Conservation (phyloP, 2,329 filamentous ascomycete genomes). For the Trichoderma sp. region DNA sequence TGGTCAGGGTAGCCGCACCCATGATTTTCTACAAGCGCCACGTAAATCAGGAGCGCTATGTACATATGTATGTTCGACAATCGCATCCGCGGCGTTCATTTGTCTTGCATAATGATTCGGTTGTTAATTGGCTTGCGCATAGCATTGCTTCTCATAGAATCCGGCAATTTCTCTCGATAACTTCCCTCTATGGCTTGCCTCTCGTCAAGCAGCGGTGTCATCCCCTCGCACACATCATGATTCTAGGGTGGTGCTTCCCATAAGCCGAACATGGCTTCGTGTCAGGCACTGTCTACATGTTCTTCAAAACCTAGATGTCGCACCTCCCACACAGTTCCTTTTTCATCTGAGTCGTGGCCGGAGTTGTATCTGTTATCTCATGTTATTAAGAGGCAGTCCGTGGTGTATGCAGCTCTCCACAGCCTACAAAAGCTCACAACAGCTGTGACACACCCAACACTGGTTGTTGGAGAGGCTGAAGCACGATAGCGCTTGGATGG, state of each 20-base stretch:
- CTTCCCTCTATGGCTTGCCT: background rate
- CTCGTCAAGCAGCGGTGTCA: background rate
- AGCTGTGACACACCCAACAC: background rate
- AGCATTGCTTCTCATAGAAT: background rate
- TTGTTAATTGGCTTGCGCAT: background rate
- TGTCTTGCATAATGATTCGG: too few relatives aligned
- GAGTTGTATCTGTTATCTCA: background rate
- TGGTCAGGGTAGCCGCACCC: too few relatives aligned
- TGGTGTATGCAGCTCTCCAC: background rate
- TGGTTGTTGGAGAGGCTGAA: background rate
- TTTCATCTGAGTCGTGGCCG: background rate
- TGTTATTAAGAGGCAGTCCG: background rate
- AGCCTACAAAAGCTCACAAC: background rate
- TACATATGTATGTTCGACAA: too few relatives aligned
- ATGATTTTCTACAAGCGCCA: too few relatives aligned
- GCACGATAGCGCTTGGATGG: background rate
- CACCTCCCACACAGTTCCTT: background rate
- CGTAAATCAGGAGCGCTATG: too few relatives aligned
- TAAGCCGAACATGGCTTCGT: background rate
- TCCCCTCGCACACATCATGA: background rate
- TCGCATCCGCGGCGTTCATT: too few relatives aligned
- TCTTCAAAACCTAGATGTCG: background rate
- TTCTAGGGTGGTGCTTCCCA: too few relatives aligned
- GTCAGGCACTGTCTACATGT: background rate
- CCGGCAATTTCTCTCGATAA: too few relatives aligned